Base-by-base conservation (phyloP, 2,329 filamentous ascomycete species). In the Fusarium sp. region DNA sequence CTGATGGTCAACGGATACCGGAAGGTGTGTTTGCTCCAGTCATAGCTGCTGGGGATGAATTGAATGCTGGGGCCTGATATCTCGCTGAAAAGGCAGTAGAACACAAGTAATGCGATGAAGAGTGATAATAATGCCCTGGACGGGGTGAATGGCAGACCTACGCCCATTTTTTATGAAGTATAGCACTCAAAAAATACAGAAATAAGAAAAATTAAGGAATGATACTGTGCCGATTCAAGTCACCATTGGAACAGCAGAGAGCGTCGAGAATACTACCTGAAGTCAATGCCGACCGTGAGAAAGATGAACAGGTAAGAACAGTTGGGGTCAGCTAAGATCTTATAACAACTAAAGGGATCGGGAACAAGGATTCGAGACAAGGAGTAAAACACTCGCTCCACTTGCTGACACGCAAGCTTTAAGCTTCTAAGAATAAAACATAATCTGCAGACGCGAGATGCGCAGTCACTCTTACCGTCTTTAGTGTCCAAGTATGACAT, bases 1-100 rank as follows among this genome's bases (percentile, higher is more conserved):
- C 58, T 52, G 5, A 51, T 41, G 33, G 64, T 44, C 36, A 77
- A 59, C 13, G 68, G 68, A 44, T 77, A 45, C 6, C 44, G 63
- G 11, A 70, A 20, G 6, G 63, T 35, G 17, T 78, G 70, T 36
- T 66, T 68, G 14, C 68, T 59, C 77, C 77, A 78, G 38, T 74
- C 63, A 63, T 78, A 78, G 18, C 63, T 70, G 39, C 77, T 78
- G 7, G 77, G 61, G 18, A 72, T 61, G 38, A 77, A 78, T 4
- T 45, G 55, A 20, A 78, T 70, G 17, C 36, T 54, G 8, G 68
- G 55, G 3, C 52, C 42, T 1, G 73, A 69, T 24, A 73, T 55
- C 26, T 69, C 41, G 28, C 62, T 70, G 55, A 77, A 75, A 44
- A 75, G 38, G 12, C 49, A 47, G 12, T 70, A 52, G 20, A 79